phyloP scores from a whole-genome alignment of 2,329 filamentous ascomycete genomes.

The Botryotinia narcissicola region DNA sequence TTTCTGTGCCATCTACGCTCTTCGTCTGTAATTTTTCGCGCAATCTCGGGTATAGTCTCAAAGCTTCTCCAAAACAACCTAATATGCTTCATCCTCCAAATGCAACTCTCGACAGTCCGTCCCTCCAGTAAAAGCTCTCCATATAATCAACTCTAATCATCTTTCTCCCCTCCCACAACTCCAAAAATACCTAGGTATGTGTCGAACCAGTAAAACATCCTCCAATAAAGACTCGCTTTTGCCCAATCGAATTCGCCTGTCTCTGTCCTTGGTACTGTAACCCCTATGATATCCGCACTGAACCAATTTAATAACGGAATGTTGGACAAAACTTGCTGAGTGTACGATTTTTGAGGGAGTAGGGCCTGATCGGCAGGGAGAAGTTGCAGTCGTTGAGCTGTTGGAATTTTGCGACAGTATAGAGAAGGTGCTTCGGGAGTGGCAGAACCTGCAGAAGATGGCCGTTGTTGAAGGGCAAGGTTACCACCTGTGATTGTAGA shows the following conservation, averaged over 20 bases:
- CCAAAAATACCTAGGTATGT: slow-evolving; percentile 57
- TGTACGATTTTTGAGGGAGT: slow-evolving; percentile 63
- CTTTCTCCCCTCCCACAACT: slow-evolving; percentile 46
- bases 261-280: slow-evolving; percentile 69
- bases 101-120: neutral
- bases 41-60: slow-evolving; percentile 23
- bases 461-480: slow-evolving; percentile 38
- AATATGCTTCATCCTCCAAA: neutral
- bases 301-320: slow-evolving; percentile 73
- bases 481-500: slow-evolving; percentile 31
- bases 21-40: neutral
- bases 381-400: slow-evolving; percentile 62
- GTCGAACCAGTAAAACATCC: slow-evolving; percentile 63
- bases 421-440: slow-evolving; percentile 35
- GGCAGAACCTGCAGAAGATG: slow-evolving; percentile 34
- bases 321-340: slow-evolving; percentile 61
- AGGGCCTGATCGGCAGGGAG: slow-evolving; percentile 69
- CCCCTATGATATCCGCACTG: slow-evolving; percentile 68
- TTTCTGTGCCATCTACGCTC: slow-evolving; percentile 1
- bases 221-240: slow-evolving; percentile 65
- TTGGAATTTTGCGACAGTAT: slow-evolving; percentile 63
- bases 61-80: neutral
- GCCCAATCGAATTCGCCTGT: slow-evolving; percentile 76
- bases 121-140: neutral
- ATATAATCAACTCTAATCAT: slow-evolving; percentile 25